A percentile compares a stretch with the other conserved stretches of the same genome.
These are phyloP conservation scores for Brassica nigra DNA, from an alignment of 345 rosid species.

Conservation along the genomic window DNA sequence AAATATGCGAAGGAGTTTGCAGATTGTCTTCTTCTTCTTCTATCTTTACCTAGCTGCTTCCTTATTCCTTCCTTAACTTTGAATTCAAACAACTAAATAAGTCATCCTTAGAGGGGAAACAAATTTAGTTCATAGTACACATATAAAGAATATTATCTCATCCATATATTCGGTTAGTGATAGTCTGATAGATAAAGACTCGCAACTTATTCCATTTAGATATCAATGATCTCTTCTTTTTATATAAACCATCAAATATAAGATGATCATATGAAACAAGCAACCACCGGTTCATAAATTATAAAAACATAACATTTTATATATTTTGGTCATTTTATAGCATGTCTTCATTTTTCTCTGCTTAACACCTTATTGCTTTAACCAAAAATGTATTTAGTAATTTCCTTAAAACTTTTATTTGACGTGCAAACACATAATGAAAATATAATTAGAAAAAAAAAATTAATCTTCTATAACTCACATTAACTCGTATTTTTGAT, in stretches of 20 bases:
- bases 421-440: not conserved
- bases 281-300: conserved; percentile 14
- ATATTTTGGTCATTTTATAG: not conserved
- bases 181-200: conserved; percentile 22
- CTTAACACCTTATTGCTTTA: not conserved
- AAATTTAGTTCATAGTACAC: not conserved
- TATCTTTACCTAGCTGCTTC: conserved; percentile 25
- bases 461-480: not conserved
- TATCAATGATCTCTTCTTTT: conserved; percentile 25
- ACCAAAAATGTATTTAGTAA: not conserved
- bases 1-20: conserved; percentile 23
- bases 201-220: conserved; percentile 30
- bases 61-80: conserved; percentile 13
- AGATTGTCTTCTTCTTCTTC: not conserved
- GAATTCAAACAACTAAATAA: conserved; percentile 32
- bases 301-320: not conserved
- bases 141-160: conserved; percentile 22
- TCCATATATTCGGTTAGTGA: conserved; percentile 30
- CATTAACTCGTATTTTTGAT: not conserved
- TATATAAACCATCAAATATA: conserved; percentile 29
- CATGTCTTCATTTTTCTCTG: not conserved
- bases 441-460: not conserved
- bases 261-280: conserved; percentile 28
- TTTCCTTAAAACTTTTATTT: not conserved
- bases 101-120: conserved; percentile 8